These are phyloP conservation scores for Termitomyces sp. DNA, from an alignment of 768 basidiomycete genomes.

Conservation along the genomic window DNA sequence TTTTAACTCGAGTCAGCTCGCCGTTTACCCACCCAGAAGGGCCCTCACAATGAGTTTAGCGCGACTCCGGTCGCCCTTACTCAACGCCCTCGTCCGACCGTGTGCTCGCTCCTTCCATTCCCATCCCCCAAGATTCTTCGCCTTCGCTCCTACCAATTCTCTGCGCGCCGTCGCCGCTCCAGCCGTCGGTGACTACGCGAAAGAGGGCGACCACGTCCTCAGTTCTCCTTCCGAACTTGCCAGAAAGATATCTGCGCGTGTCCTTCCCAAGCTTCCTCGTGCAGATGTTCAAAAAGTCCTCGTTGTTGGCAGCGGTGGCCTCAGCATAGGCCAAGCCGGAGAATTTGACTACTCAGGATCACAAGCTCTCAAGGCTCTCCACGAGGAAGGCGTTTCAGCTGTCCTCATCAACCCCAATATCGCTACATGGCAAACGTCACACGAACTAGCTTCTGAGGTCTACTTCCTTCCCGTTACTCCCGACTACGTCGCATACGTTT, in stretches of 20 bases:
- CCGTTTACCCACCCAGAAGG: constrained; percentile 9
- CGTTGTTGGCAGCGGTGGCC: constrained; percentile 93
- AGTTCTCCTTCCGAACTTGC: constrained; percentile 95
- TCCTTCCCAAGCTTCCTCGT: constrained; percentile 85
- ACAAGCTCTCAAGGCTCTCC: constrained; percentile 95
- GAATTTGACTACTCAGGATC: constrained; percentile 99
- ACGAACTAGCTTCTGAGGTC: constrained; percentile 92
- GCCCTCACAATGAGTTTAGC: constrained; percentile 31
- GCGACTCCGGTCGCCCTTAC: constrained; percentile 35
- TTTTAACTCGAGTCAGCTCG: constrained; percentile 11
- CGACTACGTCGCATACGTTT: constrained; percentile 97
- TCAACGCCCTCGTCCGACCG: constrained; percentile 25
- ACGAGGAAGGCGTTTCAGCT: constrained; percentile 90
- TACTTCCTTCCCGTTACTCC: constrained; percentile 96
- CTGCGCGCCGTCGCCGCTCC: constrained; percentile 67
- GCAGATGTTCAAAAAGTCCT: constrained; percentile 93
- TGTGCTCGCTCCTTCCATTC: constrained; percentile 48
- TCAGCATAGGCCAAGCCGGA: constrained; percentile 97
- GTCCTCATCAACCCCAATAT: constrained; percentile 99
- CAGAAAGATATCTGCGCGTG: constrained; percentile 87
- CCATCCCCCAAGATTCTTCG: constrained; percentile 26
- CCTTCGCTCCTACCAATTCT: constrained; percentile 42
- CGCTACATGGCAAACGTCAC: constrained; percentile 98
- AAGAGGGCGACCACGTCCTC: constrained; percentile 72
- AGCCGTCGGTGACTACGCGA: constrained; percentile 64